Evolutionary conservation across 1,284 basidiomycete species (phyloP), one percentile per base, ranked within the genome.

Genomic region (Tetrapyrgos nigripes): DNA sequence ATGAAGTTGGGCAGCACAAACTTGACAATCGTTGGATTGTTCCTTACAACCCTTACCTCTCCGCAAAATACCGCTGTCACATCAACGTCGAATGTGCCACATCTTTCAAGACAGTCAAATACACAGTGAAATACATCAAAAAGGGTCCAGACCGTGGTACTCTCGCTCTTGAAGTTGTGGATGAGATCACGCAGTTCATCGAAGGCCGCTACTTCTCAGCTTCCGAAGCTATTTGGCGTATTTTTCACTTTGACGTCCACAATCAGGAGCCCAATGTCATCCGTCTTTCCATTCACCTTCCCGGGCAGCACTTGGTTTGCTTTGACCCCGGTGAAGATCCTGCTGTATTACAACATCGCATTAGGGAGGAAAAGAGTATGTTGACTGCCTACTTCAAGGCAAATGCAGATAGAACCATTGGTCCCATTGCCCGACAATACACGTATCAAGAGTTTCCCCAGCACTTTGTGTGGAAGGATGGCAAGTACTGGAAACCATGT

Each of bases 41-140:
- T n/a, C n/a, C n/a, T n/a, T n/a, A n/a, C n/a, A n/a, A n/a, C n/a
- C 73, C 72, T 4, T 71, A 64, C 27, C 61, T 79, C 1, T 60
- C 58, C 6, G 57, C 59, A 0, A 64, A 65, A 19, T 81, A 72
- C 53, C 31, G 60, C 33, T 63, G 62, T 52, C 60, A 64, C 19
- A 67, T 70, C 53, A 71, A 70, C 52, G 60, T 70, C 0, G 77
- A 82, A 55, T 72, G 74, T 50, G 69, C 66, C 1, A 59, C 68
- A 3, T 68, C 67, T 0, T 57, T 81, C 19, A 59, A 54, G 0
- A 67, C 75, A 0, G 53, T 79, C 59, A 81, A 82, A 60, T 83
- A 83, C 59, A 58, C 75, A 4, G 73, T 74, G 67, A 83, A 83
- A 59, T 83, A 83, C 60, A 71, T 81, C 40, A 71, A 78, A 58